Percentiles rank a stretch among this genome's conserved stretches.
These are phyloP conservation scores for Stephanodiscus triporus DNA, from an alignment of 108 stramenopile genomes.

Conservation along the genomic window DNA sequence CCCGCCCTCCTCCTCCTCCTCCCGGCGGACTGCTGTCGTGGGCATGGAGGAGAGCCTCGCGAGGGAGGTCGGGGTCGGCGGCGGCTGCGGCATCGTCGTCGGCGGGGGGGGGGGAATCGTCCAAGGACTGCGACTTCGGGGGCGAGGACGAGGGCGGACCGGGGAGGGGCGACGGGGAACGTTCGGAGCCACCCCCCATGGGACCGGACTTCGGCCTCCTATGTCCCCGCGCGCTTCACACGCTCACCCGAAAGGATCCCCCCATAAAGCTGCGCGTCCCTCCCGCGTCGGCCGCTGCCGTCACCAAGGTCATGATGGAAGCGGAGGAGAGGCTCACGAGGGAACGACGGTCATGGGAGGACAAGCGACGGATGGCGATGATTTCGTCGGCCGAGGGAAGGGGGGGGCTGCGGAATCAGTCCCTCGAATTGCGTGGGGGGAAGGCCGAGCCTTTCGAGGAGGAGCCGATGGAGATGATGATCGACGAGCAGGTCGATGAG, in stretches of 20 bases:
- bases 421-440: constrained; percentile 21
- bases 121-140: background rate
- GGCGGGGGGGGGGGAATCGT: background rate
- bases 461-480: background rate
- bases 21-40: constrained; percentile 87
- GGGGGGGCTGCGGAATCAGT: constrained; percentile 26
- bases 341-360: constrained; percentile 18
- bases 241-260: constrained; percentile 72
- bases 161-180: constrained; percentile 19
- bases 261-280: constrained; percentile 85
- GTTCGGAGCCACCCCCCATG: constrained; percentile 22
- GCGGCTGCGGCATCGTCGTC: background rate
- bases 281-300: constrained; percentile 80
- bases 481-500: background rate
- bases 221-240: constrained; percentile 66
- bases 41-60: constrained; percentile 85
- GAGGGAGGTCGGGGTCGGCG: constrained; percentile 33
- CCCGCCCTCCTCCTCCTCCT: background rate
- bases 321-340: constrained; percentile 56
- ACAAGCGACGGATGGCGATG: constrained; percentile 19
- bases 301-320: constrained; percentile 71
- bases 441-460: constrained; percentile 12
- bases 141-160: constrained; percentile 26
- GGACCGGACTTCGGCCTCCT: constrained; percentile 69
- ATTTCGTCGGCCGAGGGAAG: constrained; percentile 13